These are phyloP conservation scores for Pogostemon cablin DNA, from an alignment of 257 asterid species.

Conservation along the genomic window DNA sequence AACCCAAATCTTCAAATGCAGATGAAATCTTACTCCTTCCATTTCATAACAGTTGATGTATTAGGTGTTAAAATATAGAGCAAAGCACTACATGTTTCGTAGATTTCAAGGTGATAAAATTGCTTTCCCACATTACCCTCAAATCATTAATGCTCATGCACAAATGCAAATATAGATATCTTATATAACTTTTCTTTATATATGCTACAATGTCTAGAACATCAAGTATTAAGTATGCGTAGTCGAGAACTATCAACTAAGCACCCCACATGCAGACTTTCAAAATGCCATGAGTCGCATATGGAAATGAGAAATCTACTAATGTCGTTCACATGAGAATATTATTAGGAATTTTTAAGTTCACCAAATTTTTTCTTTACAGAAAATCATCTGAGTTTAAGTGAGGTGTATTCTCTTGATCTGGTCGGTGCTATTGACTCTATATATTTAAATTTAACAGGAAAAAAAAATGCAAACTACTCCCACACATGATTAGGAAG, in stretches of 20 bases:
- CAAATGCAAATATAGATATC: too few species aligned
- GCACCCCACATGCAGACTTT: background rate
- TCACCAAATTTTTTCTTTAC: background rate
- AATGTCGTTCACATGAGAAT: constrained; percentile 15
- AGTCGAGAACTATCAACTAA: background rate
- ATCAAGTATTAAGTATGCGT: too few species aligned
- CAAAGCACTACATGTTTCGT: too few species aligned
- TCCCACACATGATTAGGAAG: background rate
- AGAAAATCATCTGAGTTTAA: background rate
- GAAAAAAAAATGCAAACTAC: constrained; percentile 5
- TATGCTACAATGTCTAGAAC: too few species aligned
- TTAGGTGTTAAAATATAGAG: too few species aligned
- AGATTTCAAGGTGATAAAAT: too few species aligned
- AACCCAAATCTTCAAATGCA: constrained; percentile 16
- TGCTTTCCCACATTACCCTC: too few species aligned
- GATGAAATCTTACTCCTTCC: background rate
- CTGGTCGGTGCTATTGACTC: constrained; percentile 20
- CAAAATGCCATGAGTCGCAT: constrained; percentile 15
- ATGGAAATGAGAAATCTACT: background rate
- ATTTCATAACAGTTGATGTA: too few species aligned
- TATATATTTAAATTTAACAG: constrained; percentile 11
- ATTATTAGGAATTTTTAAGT: constrained; percentile 2
- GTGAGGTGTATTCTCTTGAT: constrained; percentile 10
- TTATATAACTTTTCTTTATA: too few species aligned
- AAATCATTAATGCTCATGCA: too few species aligned